A percentile compares a stretch with the other conserved stretches of the same genome.
These are phyloP conservation scores for Emmonsia crescens DNA, from an alignment of 2,329 filamentous ascomycete genomes.

Conservation along the genomic window DNA sequence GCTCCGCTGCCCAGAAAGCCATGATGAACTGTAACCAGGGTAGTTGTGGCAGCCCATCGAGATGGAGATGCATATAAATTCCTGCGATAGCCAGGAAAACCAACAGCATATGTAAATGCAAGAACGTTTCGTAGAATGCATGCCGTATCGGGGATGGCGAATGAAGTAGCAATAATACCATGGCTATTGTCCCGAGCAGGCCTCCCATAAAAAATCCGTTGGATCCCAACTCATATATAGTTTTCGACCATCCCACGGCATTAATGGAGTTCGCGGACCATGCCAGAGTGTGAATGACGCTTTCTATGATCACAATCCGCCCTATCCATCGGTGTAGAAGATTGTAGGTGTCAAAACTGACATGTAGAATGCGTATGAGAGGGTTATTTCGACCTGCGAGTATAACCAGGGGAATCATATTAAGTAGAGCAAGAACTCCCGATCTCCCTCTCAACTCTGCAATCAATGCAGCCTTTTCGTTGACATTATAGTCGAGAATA, in stretches of 20 bases:
- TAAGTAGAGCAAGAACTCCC: slow-evolving; percentile 72
- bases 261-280: slow-evolving; percentile 68
- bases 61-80: slow-evolving; percentile 34
- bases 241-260: slow-evolving; percentile 51
- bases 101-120: slow-evolving; percentile 37
- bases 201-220: slow-evolving; percentile 37
- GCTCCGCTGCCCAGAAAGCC: slow-evolving; percentile 33
- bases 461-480: slow-evolving; percentile 46
- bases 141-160: slow-evolving; percentile 36
- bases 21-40: slow-evolving; percentile 30
- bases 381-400: slow-evolving; percentile 90
- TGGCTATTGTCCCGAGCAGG: slow-evolving; percentile 32
- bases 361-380: slow-evolving; percentile 65
- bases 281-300: slow-evolving; percentile 57
- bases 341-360: slow-evolving; percentile 96
- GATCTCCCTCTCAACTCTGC: slow-evolving; percentile 79
- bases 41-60: slow-evolving; percentile 33
- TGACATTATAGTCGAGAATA: slow-evolving; percentile 33
- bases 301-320: slow-evolving; percentile 61
- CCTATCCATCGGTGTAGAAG: slow-evolving; percentile 77
- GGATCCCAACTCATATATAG: slow-evolving; percentile 22
- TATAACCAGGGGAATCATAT: slow-evolving; percentile 84
- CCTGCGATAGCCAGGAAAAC: slow-evolving; percentile 35
- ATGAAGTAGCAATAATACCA: slow-evolving; percentile 33
- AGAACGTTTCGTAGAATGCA: slow-evolving; percentile 38